These are phyloP conservation scores for Mortierella sp. DNA, from an alignment of 371 early-diverging fungal genomes.

Conservation along the genomic window DNA sequence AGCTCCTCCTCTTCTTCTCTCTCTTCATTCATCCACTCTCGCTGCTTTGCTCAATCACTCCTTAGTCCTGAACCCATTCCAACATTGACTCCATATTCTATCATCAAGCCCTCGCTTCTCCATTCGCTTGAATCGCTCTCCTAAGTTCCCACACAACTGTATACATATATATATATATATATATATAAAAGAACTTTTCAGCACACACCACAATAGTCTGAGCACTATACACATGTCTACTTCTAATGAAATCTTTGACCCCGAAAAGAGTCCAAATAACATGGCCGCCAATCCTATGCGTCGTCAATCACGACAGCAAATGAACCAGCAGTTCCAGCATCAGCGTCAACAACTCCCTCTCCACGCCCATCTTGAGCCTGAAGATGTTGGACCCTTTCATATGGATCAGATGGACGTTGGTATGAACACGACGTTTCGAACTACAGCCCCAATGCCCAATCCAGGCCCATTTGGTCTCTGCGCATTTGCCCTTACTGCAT, in stretches of 20 bases:
- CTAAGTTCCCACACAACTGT: neutral
- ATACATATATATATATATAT: too few relatives aligned
- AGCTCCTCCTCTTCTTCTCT: neutral
- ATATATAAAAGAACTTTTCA: neutral
- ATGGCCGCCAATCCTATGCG: slow-evolving; percentile 19
- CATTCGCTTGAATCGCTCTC: neutral
- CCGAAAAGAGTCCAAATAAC: slow-evolving; percentile 34
- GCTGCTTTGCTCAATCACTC: neutral
- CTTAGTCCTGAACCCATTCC: neutral
- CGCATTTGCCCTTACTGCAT: slow-evolving; percentile 81
- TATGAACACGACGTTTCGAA: slow-evolving; percentile 43
- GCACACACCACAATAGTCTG: slow-evolving; percentile 12
- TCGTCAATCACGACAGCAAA: slow-evolving; percentile 23
- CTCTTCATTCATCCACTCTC: neutral
- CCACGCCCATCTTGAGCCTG: slow-evolving; percentile 46
- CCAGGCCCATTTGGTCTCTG: slow-evolving; percentile 84
- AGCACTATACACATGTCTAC: slow-evolving; percentile 52
- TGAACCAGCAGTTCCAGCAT: slow-evolving; percentile 19
- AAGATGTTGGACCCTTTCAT: slow-evolving; percentile 47
- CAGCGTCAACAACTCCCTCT: slow-evolving; percentile 30
- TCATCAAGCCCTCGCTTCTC: neutral
- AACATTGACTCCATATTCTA: neutral
- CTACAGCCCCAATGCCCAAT: slow-evolving; percentile 60
- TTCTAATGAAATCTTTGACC: slow-evolving; percentile 35
- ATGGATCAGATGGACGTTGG: slow-evolving; percentile 55